Conservation (phyloP, 768 basidiomycete species). For the Leucosporidium scottii region DNA sequence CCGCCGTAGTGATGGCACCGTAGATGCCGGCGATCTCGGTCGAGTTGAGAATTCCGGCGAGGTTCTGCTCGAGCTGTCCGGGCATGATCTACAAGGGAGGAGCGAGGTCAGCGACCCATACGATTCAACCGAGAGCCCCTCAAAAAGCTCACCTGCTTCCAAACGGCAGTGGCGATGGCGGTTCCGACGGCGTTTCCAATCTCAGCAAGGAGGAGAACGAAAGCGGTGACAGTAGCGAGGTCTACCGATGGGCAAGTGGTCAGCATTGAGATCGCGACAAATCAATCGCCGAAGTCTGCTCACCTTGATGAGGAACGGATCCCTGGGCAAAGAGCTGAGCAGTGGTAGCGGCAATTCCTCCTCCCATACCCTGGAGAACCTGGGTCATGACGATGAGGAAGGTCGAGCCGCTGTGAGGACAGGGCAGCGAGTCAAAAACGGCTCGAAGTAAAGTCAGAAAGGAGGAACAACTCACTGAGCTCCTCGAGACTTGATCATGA, state of each 20-base stretch:
- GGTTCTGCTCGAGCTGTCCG: conserved; percentile 50
- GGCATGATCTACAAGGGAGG: conserved; percentile 50
- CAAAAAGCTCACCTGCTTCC: conserved; percentile 3
- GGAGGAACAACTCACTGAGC: conserved; percentile 45
- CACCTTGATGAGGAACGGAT: conserved; percentile 51
- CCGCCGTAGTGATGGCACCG: conserved; percentile 48
- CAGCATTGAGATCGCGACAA: conserved; percentile 16
- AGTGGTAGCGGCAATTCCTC: conserved; percentile 54
- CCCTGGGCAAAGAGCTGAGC: conserved; percentile 44
- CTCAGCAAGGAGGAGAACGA: conserved; percentile 43
- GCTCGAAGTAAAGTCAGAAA: not conserved
- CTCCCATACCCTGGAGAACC: conserved; percentile 65
- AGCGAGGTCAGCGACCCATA: too few relatives aligned
- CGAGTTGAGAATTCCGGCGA: conserved; percentile 49
- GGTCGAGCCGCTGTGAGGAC: conserved; percentile 36
- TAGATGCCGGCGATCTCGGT: conserved; percentile 30
- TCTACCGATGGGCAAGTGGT: conserved; percentile 41
- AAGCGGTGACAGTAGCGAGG: conserved; percentile 42
- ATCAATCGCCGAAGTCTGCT: not conserved
- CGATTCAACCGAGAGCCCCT: too few relatives aligned
- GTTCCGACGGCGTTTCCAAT: conserved; percentile 43
- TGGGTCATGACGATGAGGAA: conserved; percentile 57
- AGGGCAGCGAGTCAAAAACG: not conserved
- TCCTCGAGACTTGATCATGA: conserved; percentile 67
- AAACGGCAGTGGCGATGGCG: conserved; percentile 39